Conservation (phyloP, 2,329 filamentous ascomycete species). For the Aspergillus pseudoviridinutans region DNA sequence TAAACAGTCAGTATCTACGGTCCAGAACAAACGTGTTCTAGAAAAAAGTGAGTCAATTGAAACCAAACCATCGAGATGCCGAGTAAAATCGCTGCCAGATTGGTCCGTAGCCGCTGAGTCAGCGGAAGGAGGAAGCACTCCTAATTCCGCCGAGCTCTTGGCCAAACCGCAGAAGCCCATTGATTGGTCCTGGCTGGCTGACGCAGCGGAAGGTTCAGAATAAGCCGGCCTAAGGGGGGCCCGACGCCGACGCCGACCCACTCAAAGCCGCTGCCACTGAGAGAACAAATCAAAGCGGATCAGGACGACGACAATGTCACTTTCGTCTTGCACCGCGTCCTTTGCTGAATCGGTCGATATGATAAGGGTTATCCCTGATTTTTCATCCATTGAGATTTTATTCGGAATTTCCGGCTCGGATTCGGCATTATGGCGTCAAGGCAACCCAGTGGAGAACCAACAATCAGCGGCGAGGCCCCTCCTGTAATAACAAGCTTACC, state of each 20-base stretch:
- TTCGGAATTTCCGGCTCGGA: neutral
- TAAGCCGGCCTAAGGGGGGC: neutral
- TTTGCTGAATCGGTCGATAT: neutral
- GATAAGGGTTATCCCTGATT: neutral
- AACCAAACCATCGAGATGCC: neutral
- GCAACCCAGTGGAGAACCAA: neutral
- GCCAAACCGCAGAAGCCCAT: rapidly evolving
- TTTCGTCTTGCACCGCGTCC: neutral
- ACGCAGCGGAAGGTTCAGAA: neutral
- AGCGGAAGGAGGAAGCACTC: neutral
- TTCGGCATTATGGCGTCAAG: neutral
- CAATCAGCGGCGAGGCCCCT: neutral
- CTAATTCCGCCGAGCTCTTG: neutral
- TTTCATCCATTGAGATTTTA: neutral
- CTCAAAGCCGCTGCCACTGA: neutral
- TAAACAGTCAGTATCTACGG: neutral
- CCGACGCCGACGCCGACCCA: neutral
- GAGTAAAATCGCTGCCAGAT: neutral
- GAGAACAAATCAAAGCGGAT: neutral
- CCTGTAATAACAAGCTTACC: neutral
- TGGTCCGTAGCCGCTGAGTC: neutral
- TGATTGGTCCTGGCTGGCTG: neutral
- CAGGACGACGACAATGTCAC: neutral
- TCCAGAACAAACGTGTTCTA: neutral
- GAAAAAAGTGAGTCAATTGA: neutral